Percentiles rank a stretch among this genome's conserved stretches.
phyloP scores from a whole-genome alignment of 441 rosid genomes.

The Arabidopsis lyrata region DNA sequence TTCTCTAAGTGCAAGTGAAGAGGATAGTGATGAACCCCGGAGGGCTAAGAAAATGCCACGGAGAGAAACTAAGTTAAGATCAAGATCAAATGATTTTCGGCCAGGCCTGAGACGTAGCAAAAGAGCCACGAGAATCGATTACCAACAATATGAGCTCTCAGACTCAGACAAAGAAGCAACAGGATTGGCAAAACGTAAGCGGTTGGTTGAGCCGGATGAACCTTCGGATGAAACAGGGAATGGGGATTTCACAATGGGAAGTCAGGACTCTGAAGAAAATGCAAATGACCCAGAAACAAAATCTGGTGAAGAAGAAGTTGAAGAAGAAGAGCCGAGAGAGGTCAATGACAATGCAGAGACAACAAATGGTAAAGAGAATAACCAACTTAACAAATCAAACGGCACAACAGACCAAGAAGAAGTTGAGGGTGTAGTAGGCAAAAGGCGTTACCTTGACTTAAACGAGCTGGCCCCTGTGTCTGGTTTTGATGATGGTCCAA shows the following conservation, averaged over 20 bases:
- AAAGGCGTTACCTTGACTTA: constrained; percentile 87
- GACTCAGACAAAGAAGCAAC: constrained; percentile 84
- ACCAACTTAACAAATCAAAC: constrained; percentile 56
- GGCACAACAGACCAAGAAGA: constrained; percentile 64
- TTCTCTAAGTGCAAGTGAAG: constrained; percentile 75
- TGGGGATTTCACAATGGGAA: constrained; percentile 68
- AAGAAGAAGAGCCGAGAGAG: constrained; percentile 46
- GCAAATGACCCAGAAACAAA: constrained; percentile 65
- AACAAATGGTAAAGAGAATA: constrained; percentile 52
- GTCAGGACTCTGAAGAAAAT: constrained; percentile 70
- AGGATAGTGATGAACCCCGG: constrained; percentile 75
- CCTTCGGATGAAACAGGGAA: constrained; percentile 60
- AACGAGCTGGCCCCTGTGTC: constrained; percentile 95
- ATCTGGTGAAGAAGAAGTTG: constrained; percentile 48
- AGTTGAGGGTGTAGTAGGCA: constrained; percentile 59
- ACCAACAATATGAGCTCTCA: constrained; percentile 80
- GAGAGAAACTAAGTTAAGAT: constrained; percentile 81
- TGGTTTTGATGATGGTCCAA: constrained; percentile 89
- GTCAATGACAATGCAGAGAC: constrained; percentile 39
- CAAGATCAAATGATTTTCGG: constrained; percentile 69
- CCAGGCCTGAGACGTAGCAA: constrained; percentile 96
- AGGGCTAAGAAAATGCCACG: constrained; percentile 72
- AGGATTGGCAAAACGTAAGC: constrained; percentile 61
- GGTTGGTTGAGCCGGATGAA: constrained; percentile 61
- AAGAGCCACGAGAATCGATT: constrained; percentile 82